Evolutionary conservation across 495 filamentous ascomycete genomes (phyloP).

Genomic region (Podospora conica): DNA sequence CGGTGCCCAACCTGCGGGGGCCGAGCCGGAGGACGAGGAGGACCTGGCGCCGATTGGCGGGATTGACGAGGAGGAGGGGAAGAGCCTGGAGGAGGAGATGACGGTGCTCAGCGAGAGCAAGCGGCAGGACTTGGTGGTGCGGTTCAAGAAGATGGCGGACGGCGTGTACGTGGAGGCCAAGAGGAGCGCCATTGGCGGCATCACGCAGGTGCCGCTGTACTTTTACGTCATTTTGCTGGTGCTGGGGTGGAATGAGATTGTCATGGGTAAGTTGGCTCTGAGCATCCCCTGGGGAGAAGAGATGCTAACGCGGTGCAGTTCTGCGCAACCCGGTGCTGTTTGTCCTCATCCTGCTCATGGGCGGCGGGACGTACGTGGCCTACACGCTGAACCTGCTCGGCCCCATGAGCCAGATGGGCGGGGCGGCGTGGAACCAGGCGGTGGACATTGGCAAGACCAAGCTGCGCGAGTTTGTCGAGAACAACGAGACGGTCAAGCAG

Average conservation of each 20-base stretch:
- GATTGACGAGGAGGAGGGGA: slow-evolving; percentile 86
- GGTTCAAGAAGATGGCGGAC: slow-evolving; percentile 96
- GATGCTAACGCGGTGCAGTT: slow-evolving; percentile 52
- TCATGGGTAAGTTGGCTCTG: slow-evolving; percentile 68
- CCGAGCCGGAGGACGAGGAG: slow-evolving; percentile 79
- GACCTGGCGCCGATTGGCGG: slow-evolving; percentile 80
- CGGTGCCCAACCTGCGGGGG: slow-evolving; percentile 68
- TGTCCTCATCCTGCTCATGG: slow-evolving; percentile 72
- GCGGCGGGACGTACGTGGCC: slow-evolving; percentile 73
- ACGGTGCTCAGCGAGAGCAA: slow-evolving; percentile 86
- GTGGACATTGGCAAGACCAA: slow-evolving; percentile 83
- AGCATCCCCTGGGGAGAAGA: background rate
- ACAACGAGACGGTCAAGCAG: slow-evolving; percentile 69
- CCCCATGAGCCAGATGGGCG: slow-evolving; percentile 88
- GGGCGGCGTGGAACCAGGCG: slow-evolving; percentile 80
- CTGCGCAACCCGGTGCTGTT: slow-evolving; percentile 91
- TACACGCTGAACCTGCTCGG: slow-evolving; percentile 93
- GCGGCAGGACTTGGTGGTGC: slow-evolving; percentile 77
- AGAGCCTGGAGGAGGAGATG: slow-evolving; percentile 91
- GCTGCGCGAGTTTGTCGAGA: slow-evolving; percentile 79
- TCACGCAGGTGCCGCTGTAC: slow-evolving; percentile 89
- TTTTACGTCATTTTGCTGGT: slow-evolving; percentile 86
- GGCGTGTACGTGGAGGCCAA: slow-evolving; percentile 97
- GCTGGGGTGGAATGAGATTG: slow-evolving; percentile 94
- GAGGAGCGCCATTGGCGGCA: slow-evolving; percentile 88